phyloP scores from a whole-genome alignment of 176 grass and related monocot genomes.

The Eleusine indica region DNA sequence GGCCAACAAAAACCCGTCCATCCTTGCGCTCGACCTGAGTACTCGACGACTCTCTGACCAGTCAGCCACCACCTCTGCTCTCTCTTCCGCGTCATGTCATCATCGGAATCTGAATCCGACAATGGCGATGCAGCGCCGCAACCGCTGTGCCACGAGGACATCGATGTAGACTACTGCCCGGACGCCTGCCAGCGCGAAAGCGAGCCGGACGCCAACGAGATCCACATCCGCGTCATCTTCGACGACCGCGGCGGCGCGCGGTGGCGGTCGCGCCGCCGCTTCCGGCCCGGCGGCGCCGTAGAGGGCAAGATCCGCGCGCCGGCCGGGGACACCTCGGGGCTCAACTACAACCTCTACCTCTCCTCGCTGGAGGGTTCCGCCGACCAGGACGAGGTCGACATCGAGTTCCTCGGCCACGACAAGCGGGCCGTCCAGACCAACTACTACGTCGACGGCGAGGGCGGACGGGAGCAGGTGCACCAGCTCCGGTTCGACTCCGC shows the following conservation, averaged over 20 bases:
- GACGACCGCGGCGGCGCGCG: constrained; percentile 64
- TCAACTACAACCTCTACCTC: constrained; percentile 87
- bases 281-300: constrained; percentile 51
- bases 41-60: too few species aligned
- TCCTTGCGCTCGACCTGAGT: background rate
- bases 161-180: constrained; percentile 66
- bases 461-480: constrained; percentile 65
- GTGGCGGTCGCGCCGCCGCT: constrained; percentile 53
- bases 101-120: constrained; percentile 15
- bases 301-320: constrained; percentile 48
- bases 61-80: background rate
- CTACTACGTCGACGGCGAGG: constrained; percentile 48
- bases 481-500: constrained; percentile 58
- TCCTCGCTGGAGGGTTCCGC: constrained; percentile 62
- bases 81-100: constrained; percentile 1
- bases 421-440: constrained; percentile 75
- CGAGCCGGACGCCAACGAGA: constrained; percentile 39
- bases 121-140: constrained; percentile 6
- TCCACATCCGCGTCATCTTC: constrained; percentile 77
- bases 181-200: constrained; percentile 39
- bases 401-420: constrained; percentile 74
- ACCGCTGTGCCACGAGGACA: constrained; percentile 28
- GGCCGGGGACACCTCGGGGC: constrained; percentile 46
- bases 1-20: background rate
- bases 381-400: constrained; percentile 79